Evolutionary conservation across 176 grass and related monocot genomes (phyloP), one percentile per base, ranked within the genome.

Genomic region (Hordeum marinum): DNA sequence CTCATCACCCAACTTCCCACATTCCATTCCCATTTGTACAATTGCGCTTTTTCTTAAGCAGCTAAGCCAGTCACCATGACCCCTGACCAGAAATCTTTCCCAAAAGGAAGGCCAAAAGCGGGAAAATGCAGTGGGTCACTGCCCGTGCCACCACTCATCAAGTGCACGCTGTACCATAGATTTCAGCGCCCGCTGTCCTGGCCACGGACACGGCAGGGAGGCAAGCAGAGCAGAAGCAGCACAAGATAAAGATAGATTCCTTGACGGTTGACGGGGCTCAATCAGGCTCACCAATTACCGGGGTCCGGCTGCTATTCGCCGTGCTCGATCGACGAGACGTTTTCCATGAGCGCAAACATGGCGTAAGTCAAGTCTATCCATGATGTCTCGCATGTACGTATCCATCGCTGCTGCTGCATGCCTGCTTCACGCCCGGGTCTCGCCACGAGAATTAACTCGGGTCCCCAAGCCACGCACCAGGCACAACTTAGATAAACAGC

Each of bases 1-100:
- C 54, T 64, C 23, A 13, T 79, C 54, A 79, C 64, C 81, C 26
- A 79, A 59, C 64, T 48, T 26, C 60, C 29, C 62, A 35, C 85
- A 69, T 69, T 76, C 86, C 72, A 52, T 83, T 84, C 57, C 23
- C 60, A 55, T 63, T 79, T 31, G 75, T 66, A 72, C 81, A 35
- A 20, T 63, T n/a, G 11, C 39, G 66, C 41, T 68, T 88, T 78
- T 88, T 84, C 52, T 62, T 13, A 88, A 77, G 48, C 50, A 70
- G 72, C 79, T 62, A 77, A 82, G 23, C 32, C 63, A 36, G 20
- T 11, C 67, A 41, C 67, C 67, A 70, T 70, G 35, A 40, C 21
- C 21, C 36, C 67, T 11, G 67, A 24, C 67, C 36, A 70, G 36
- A 70, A 70, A 70, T 41, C 67, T 70, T 70, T 70, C 36, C 36